Conservation (phyloP, 768 basidiomycete species). For the Coprinellus aureogranulatus region DNA sequence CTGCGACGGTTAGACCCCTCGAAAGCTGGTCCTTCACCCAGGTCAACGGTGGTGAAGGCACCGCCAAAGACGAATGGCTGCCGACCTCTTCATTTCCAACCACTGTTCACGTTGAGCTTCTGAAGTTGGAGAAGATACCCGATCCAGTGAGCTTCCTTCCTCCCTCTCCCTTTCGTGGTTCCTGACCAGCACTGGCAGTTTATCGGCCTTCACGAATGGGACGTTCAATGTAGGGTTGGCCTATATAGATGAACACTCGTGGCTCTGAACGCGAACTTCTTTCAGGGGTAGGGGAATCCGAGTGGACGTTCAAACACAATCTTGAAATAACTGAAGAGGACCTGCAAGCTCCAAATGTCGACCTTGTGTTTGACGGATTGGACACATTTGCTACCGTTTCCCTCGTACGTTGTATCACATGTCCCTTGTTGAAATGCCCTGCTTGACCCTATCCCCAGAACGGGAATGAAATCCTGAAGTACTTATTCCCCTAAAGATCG, state of each 20-base stretch:
- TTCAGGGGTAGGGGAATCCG: constrained; percentile 83
- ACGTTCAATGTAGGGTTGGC: constrained; percentile 75
- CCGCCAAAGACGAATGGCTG: constrained; percentile 67
- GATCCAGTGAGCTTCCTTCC: constrained; percentile 62
- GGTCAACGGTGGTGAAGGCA: constrained; percentile 57
- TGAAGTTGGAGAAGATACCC: constrained; percentile 69
- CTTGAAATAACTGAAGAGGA: constrained; percentile 54
- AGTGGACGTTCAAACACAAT: constrained; percentile 77
- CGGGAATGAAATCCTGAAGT: constrained; percentile 65
- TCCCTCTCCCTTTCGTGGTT: not conserved
- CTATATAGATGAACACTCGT: not conserved
- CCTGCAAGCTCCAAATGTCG: constrained; percentile 47
- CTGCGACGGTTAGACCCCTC: constrained; percentile 20
- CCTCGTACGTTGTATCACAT: constrained; percentile 46
- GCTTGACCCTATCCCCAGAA: constrained; percentile 51
- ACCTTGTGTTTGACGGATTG: constrained; percentile 86
- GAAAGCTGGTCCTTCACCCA: constrained; percentile 68
- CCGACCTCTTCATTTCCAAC: constrained; percentile 70
- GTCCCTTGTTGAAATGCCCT: not conserved
- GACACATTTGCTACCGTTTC: constrained; percentile 82
- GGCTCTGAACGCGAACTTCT: not conserved
- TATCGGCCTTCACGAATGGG: constrained; percentile 79
- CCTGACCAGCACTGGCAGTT: constrained; percentile 42
- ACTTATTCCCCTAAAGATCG: constrained; percentile 11
- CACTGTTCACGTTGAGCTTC: constrained; percentile 81